Base-by-base conservation (phyloP, 2,329 filamentous ascomycete species). In the Aotearoamyces nothofagi region DNA sequence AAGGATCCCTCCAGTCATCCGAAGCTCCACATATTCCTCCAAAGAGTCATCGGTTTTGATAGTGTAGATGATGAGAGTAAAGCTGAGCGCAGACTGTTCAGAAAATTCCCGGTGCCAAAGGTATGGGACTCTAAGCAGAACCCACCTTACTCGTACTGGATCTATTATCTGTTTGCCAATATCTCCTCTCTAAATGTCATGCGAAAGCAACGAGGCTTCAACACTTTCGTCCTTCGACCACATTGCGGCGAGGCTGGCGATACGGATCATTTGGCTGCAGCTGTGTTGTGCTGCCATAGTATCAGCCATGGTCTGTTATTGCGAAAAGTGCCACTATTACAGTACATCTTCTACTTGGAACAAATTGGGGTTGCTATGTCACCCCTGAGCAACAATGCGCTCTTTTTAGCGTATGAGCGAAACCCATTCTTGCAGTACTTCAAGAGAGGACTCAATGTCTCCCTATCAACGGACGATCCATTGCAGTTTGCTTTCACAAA, bases 311-410 rank as follows among this genome's bases (percentile, higher is more conserved):
- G 90, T 12, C 68, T 98, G 31, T 59, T 93, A 31, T 66, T 98
- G 22, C 78, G 90, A 37, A 98, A 98, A 51, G 86, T 96, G 3
- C 90, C 90, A 2, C 58, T 98, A 35, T 58, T 98, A 31, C 90
- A 98, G 53, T 98, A 98, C 53, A 73, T 96, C 28, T 98, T 93
- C 58, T 98, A 98, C 46, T 70, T 98, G 12, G 86, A 98, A 48
- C 87, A 96, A 49, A 94, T 98, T 37, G 90, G 90, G 33, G 90
- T 98, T 38, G 90, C 90, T 36, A 98, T 98, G 90, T 96, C 87
- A n/a, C 90, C 90, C 3, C 65, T 98, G 25, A 93, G 84, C 53
- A 98, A 98, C 60, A 98, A 98, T 44, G 90, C 90, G 0, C 58
- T 98, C 17, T 98, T 98, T 57, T 59, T 98, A 29, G 84, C 87